Evolutionary conservation across 352 stramenopile species (phyloP), one percentile per base, ranked within the genome.

Genomic region (Globisporangium mamillatum): DNA sequence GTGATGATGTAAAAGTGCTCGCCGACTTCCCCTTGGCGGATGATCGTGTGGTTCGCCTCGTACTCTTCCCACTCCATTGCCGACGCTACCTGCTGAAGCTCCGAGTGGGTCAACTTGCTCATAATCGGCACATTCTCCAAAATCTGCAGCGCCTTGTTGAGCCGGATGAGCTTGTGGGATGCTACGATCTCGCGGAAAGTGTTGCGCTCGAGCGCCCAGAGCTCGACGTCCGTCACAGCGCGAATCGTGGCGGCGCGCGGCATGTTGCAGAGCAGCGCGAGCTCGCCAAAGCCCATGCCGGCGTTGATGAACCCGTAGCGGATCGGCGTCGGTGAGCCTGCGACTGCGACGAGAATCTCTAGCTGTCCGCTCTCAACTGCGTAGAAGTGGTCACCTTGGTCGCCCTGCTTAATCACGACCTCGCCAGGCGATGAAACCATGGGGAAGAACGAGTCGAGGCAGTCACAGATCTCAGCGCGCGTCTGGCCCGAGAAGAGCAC

Each of bases 191-290:
- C 83, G 50, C 86, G 77, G 63, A 91, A 93, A 0, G 78, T 82
- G 61, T 89, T 90, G 20, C 86, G 83, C 53, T 93, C 86, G 1
- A 93, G 75, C 0, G 80, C 82, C 86, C 86, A 93, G 10, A 92
- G 73, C 55, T 89, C 75, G 0, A 88, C 82, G 20, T 84, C 78
- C 0, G 79, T 82, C 25, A 86, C 74, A 0, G 87, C 77, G 0
- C 81, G 81, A 55, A 97, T 97, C 70, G 95, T 98, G 8, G 97
- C 97, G 2, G 97, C 96, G 60, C 97, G 84, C 9, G 97, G 97
- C 76, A 93, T 91, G 70, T 98, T 98, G 77, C 98, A 99, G 68
- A 99, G 83, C 54, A 99, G 76, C 4, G 97, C 97, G 1, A 99
- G 74, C 72, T 99, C 98, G 32, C 97, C 97, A 80, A 99, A 99